Evolutionary conservation across 441 rosid genomes (phyloP), one percentile per base, ranked within the genome.

Genomic region (Erodium texanum): DNA sequence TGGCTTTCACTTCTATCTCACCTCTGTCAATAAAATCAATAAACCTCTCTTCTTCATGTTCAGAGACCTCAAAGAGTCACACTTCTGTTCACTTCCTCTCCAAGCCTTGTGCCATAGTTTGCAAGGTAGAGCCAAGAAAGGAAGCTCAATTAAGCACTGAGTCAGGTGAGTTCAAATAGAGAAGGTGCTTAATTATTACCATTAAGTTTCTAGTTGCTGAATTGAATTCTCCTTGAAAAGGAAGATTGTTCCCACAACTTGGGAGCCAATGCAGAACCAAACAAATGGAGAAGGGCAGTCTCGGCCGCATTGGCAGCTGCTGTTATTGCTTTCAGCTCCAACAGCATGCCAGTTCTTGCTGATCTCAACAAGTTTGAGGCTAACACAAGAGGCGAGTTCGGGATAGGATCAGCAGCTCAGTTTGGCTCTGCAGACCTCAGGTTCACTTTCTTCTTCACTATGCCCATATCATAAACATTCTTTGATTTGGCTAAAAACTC

Each of bases 371-470:
- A 82, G 81, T 89, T 50, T 15, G 97, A 93, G 77, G 98, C 98
- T 0, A 94, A 86, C 41, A 83, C 69, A 12, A 86, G 91, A 2
- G 97, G 98, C 7, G 98, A 93, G 70, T 90, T 93, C 29, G 97
- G 96, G 20, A 89, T 89, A 0, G 96, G 96, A 16, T 93, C 96
- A 2, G 97, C 97, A 1, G 97, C 96, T 10, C 97, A 90, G 71
- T 93, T 81, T 16, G 97, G 97, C 69, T 84, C 87, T 64, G 97
- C 98, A 43, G 95, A 87, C 81, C 89, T 90, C 76, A 90, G 81
- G 97, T 87, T 66, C 68, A 38, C 59, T 48, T 69, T 16, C 7
- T 54, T 56, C 62, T 20, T 19, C 4, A 20, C 62, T 20, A 1
- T 56, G 12, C 12, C 24, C 32, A n/a, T 68, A 36, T 74, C 70